phyloP scores from a whole-genome alignment of 257 asterid genomes.

The Agastache rugosa region DNA sequence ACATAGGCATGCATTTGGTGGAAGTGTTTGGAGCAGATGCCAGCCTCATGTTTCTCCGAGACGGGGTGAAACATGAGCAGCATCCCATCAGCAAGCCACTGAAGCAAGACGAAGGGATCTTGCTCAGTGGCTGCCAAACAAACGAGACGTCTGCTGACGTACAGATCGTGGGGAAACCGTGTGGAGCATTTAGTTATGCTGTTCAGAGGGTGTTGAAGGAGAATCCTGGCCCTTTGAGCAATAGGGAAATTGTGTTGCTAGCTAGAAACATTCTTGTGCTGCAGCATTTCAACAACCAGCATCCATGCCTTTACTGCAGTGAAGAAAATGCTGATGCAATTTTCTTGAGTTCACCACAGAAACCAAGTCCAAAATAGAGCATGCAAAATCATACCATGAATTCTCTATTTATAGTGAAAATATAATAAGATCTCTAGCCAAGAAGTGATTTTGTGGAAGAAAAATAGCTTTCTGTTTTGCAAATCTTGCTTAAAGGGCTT shows the following conservation, averaged over 20 bases:
- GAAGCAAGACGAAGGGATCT: conserved; percentile 73
- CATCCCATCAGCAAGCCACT: conserved; percentile 42
- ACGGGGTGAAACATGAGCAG: conserved; percentile 30
- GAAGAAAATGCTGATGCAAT: conserved; percentile 59
- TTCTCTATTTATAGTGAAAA: background rate
- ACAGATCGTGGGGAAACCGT: conserved; percentile 47
- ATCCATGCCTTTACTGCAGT: conserved; percentile 82
- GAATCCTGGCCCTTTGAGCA: conserved; percentile 53
- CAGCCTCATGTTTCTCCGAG: conserved; percentile 59
- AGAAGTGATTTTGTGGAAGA: background rate
- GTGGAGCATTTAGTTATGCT: conserved; percentile 80
- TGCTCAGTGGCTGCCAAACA: conserved; percentile 82
- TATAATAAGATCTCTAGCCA: background rate
- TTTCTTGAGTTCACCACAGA: conserved; percentile 51
- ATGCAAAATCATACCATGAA: conserved; percentile 15
- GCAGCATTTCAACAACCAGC: conserved; percentile 62
- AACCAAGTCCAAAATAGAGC: conserved; percentile 20
- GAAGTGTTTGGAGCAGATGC: conserved; percentile 68
- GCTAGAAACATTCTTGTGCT: conserved; percentile 55
- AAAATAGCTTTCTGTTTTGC: too few relatives aligned
- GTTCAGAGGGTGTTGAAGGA: conserved; percentile 63
- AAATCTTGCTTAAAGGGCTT: background rate
- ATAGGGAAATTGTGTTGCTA: conserved; percentile 58
- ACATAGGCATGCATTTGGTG: conserved; percentile 60
- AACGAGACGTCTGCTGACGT: conserved; percentile 77